Base-by-base conservation (phyloP, 225 moss, liverwort and hornwort species). In the Physcomitrium patens region DNA sequence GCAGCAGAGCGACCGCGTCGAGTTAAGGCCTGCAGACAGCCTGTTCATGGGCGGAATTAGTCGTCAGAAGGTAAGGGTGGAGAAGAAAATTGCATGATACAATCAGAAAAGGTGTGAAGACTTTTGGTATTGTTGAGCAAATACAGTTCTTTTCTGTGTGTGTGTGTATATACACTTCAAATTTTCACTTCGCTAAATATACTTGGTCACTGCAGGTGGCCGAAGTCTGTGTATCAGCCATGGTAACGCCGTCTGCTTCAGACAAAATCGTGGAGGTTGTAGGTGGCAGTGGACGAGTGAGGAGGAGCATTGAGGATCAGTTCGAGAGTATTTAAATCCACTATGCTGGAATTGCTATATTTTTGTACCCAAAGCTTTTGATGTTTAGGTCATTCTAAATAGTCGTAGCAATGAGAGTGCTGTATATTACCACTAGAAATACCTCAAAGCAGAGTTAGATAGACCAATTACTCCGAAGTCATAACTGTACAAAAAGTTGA, bases 231-330 rank as follows among this genome's bases (percentile, higher is more conserved):
- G 58, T 91, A 19, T 75, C 87, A 41, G 93, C 99, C 7, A 37
- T 96, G 43, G 77, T 99, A 56, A 92, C 90, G 17, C 79, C 86
- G 18, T 86, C 93, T 79, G 89, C 95, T 44, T 84, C 90, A 57
- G 89, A 95, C 18, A 99, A 95, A 77, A 78, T 82, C 74, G 94
- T 99, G 23, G 97, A 84, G 86, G 72, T 82, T 19, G 61, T 88
- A 20, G 82, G 77, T 14, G 82, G 85, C 11, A 88, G 82, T 69
- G 88, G 88, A 61, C 85, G 88, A 44, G 84, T 85, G 50, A 78
- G 3, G 55, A 77, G 88, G 54, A 85, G 76, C 43, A 82, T 88
- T 31, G 76, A 63, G 9, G 88, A 88, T 72, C 88, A 88, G 76
- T 88, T 88, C 67, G 88, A 78, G 0, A 85, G 80, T 37, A 65